Percentiles rank a stretch among this genome's conserved stretches.
Conservation (phyloP, 2,329 filamentous ascomycete species). For the Tetracladium maxilliforme region DNA sequence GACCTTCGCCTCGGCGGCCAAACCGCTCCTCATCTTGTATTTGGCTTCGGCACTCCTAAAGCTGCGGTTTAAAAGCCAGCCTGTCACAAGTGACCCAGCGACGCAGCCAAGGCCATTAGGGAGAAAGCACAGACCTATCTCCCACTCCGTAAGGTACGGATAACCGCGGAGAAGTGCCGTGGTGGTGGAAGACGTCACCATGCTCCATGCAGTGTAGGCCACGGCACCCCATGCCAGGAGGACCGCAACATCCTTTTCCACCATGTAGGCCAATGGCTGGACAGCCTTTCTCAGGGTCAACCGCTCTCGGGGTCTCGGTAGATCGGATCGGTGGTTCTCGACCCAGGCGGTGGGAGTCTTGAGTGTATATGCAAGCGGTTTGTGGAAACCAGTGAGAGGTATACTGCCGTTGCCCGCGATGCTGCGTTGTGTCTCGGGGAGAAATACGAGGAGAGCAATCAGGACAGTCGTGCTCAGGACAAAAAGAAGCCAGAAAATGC, state of each 20-base stretch:
- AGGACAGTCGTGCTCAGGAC: slow-evolving; percentile 18
- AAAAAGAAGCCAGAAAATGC: slow-evolving; percentile 25
- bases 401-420: slow-evolving; percentile 23
- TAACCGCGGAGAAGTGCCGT: slow-evolving; percentile 20
- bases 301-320: slow-evolving; percentile 10
- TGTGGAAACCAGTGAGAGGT: slow-evolving; percentile 20
- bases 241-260: slow-evolving; percentile 28
- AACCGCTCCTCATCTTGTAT: too few relatives aligned
- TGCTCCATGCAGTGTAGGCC: slow-evolving; percentile 30
- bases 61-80: slow-evolving; percentile 22
- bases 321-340: slow-evolving; percentile 2
- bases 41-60: slow-evolving; percentile 17
- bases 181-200: slow-evolving; percentile 28
- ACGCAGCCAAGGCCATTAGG: slow-evolving; percentile 25
- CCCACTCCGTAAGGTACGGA: slow-evolving; percentile 20
- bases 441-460: slow-evolving; percentile 16
- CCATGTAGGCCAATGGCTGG: slow-evolving; percentile 22
- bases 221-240: slow-evolving; percentile 25
- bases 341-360: slow-evolving; percentile 5
- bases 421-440: slow-evolving; percentile 22
- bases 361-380: slow-evolving; percentile 19
- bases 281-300: slow-evolving; percentile 18
- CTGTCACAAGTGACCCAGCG: slow-evolving; percentile 20
- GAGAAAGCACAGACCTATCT: slow-evolving; percentile 24
- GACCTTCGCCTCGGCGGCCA: too few relatives aligned